A percentile compares a stretch with the other conserved stretches of the same genome.
phyloP scores from a whole-genome alignment of 805 yeast species.

The Candida odintsovae region DNA sequence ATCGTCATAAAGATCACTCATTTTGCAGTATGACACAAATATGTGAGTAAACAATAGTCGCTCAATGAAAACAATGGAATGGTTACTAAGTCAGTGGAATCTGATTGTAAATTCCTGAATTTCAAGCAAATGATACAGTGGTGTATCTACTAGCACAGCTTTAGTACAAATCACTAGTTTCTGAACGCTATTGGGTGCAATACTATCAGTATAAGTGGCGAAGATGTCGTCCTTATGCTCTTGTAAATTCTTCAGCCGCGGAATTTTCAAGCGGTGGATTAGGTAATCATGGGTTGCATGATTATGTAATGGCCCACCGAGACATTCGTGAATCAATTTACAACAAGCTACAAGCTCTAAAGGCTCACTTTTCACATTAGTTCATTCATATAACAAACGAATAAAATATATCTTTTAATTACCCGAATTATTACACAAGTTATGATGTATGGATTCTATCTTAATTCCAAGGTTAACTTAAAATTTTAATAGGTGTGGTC shows the following conservation, averaged over 20 bases:
- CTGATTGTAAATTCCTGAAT: background rate
- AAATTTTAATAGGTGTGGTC: constrained; percentile 96
- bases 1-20: background rate
- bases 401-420: constrained; percentile 16
- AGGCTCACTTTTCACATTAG: constrained; percentile 2
- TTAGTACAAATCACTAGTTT: background rate
- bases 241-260: background rate
- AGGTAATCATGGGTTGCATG: background rate
- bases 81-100: background rate
- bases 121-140: background rate
- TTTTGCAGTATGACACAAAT: background rate
- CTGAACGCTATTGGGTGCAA: background rate
- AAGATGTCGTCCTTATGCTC: background rate
- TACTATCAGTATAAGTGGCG: too few species aligned
- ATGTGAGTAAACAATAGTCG: too few species aligned
- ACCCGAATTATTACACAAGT: constrained; percentile 22
- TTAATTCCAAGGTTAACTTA: constrained; percentile 34
- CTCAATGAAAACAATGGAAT: background rate
- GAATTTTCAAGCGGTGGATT: background rate
- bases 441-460: constrained; percentile 1
- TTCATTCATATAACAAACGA: constrained; percentile 17
- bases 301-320: background rate
- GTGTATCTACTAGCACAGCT: background rate
- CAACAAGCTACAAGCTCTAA: background rate
- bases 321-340: too few species aligned